Conservation (phyloP, 768 basidiomycete genomes). For the Phanerodontia chrysosporium region DNA sequence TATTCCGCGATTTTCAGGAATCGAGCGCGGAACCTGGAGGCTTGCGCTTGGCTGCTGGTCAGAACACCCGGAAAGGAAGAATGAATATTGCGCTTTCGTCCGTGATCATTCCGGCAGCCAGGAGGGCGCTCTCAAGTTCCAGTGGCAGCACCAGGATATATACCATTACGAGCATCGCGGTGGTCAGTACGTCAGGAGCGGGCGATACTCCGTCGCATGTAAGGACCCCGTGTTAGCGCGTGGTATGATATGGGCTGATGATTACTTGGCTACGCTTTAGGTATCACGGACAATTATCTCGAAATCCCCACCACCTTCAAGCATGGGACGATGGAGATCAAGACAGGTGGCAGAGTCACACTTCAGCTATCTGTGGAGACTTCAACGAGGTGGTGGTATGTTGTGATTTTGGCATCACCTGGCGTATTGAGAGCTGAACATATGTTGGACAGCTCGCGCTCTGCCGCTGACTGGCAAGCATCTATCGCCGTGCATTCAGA, state of each 20-base stretch:
- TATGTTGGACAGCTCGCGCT: conserved; percentile 15
- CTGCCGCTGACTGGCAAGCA: conserved; percentile 21
- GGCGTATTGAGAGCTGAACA: background rate
- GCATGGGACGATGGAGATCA: conserved; percentile 22
- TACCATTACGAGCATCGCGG: conserved; percentile 19
- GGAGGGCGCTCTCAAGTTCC: conserved; percentile 15
- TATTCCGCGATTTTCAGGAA: conserved; percentile 15
- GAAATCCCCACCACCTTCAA: conserved; percentile 24
- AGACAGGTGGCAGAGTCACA: conserved; percentile 20
- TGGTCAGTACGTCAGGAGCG: conserved; percentile 5
- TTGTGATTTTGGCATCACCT: too few relatives aligned
- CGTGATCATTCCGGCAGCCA: conserved; percentile 12
- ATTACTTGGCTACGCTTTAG: background rate
- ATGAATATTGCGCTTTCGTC: conserved; percentile 1
- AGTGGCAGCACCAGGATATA: conserved; percentile 20
- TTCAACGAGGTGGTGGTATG: conserved; percentile 16
- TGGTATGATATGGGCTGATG: background rate
- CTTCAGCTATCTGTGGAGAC: conserved; percentile 15
- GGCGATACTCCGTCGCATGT: conserved; percentile 6
- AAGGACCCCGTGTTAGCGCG: background rate
- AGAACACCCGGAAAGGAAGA: conserved; percentile 1
- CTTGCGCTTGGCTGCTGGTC: conserved; percentile 9
- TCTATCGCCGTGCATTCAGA: conserved; percentile 17
- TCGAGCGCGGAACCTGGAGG: conserved; percentile 10
- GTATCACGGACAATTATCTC: conserved; percentile 23